Percentiles rank a stretch among this genome's conserved stretches.
These are phyloP conservation scores for Ascoidea tarda DNA, from an alignment of 805 yeast genomes.

Conservation along the genomic window DNA sequence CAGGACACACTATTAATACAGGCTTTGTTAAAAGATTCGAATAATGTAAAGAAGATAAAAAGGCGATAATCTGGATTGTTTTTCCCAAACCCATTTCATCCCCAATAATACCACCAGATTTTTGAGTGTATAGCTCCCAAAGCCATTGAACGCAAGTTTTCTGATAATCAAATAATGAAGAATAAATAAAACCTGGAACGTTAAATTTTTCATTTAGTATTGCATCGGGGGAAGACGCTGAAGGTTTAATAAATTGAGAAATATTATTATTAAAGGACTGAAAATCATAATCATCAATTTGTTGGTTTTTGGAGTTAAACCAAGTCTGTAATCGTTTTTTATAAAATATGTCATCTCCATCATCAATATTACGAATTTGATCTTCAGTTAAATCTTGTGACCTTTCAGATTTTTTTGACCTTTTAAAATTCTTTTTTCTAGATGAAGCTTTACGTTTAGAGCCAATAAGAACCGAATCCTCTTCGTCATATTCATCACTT, in stretches of 20 bases:
- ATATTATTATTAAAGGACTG: constrained; percentile 1
- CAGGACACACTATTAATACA: constrained; percentile 83
- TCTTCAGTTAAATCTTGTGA: too few species aligned
- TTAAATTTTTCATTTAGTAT: constrained; percentile 51
- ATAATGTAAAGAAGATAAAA: constrained; percentile 81
- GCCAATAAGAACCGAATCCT: too few species aligned
- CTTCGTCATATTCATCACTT: constrained; percentile 16
- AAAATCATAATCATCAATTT: constrained; percentile 6
- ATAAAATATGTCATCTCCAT: constrained; percentile 63
- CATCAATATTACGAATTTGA: constrained; percentile 40
- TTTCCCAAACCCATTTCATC: constrained; percentile 99
- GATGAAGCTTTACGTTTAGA: too few species aligned
- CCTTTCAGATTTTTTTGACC: too few species aligned
- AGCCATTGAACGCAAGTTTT: constrained; percentile 97
- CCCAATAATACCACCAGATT: constrained; percentile 89
- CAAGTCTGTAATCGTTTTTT: constrained; percentile 47
- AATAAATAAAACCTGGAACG: constrained; percentile 85
- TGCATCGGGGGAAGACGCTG: constrained; percentile 69
- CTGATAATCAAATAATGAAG: constrained; percentile 82
- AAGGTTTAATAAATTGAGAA: constrained; percentile 62
- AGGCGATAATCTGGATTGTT: constrained; percentile 85
- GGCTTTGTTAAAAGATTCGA: constrained; percentile 67
- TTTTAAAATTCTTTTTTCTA: too few species aligned
- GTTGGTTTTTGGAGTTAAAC: constrained; percentile 18
- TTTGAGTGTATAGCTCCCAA: constrained; percentile 83